These are phyloP conservation scores for Penicillium sp. DNA, from an alignment of 2,329 filamentous ascomycete species.

Conservation along the genomic window DNA sequence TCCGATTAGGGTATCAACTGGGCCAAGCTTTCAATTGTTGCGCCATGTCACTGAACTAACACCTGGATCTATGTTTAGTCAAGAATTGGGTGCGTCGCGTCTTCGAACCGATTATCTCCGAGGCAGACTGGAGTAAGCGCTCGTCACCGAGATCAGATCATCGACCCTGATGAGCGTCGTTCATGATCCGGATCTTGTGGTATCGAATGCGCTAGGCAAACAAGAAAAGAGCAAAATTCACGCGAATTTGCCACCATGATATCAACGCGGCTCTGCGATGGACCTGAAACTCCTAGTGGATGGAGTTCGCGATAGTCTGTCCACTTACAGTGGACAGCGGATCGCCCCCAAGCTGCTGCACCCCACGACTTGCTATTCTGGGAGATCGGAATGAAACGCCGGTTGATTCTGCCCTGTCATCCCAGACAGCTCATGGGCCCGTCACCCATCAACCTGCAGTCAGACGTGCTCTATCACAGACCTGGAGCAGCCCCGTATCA, in stretches of 20 bases:
- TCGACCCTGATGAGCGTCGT: background rate
- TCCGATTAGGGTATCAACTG: background rate
- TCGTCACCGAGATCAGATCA: background rate
- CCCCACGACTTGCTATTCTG: slow-evolving; percentile 19
- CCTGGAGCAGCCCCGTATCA: background rate
- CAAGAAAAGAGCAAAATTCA: background rate
- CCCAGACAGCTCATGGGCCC: slow-evolving; percentile 1
- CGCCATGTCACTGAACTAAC: background rate
- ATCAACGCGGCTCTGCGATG: slow-evolving; percentile 11
- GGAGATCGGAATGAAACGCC: slow-evolving; percentile 7
- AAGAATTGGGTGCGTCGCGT: background rate
- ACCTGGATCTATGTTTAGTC: too few relatives aligned
- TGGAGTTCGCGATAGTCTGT: slow-evolving; percentile 4
- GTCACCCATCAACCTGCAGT: background rate
- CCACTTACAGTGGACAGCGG: slow-evolving; percentile 10
- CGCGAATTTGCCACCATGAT: slow-evolving; percentile 9
- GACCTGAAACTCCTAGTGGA: slow-evolving; percentile 16
- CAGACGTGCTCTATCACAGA: background rate
- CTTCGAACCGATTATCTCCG: background rate
- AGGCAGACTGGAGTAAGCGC: too few relatives aligned
- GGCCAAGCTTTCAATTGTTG: background rate
- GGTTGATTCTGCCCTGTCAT: background rate
- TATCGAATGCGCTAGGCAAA: background rate
- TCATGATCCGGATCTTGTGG: background rate
- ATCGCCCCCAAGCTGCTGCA: slow-evolving; percentile 5